Percentiles rank a stretch among this genome's conserved stretches.
Conservation (phyloP, 495 filamentous ascomycete genomes). For the Neurospora sp. region DNA sequence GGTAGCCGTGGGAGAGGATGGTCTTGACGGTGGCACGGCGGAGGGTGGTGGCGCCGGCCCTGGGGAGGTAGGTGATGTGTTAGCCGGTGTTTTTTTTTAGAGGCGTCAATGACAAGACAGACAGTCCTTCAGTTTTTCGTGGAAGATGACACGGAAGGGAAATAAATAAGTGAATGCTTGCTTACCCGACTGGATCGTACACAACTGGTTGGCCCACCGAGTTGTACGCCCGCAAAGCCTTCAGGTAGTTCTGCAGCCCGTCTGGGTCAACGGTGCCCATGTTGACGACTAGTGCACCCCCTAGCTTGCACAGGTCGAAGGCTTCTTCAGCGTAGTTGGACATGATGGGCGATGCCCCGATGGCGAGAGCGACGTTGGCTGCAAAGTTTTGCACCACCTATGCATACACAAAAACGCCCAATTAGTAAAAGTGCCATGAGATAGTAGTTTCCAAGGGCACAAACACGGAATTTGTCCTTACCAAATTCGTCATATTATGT, state of each 20-base stretch:
- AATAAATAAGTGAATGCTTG: slow-evolving; percentile 6
- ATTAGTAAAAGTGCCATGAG: background rate
- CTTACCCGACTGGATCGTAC: slow-evolving; percentile 78
- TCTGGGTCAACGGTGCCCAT: slow-evolving; percentile 83
- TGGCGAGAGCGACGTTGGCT: slow-evolving; percentile 74
- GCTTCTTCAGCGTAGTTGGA: slow-evolving; percentile 79
- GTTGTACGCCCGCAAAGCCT: slow-evolving; percentile 66
- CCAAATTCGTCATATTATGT: slow-evolving; percentile 93
- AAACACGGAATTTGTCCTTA: background rate
- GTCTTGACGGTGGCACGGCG: slow-evolving; percentile 59
- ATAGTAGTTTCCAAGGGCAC: no score
- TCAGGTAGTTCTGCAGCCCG: slow-evolving; percentile 53
- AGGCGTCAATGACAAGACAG: background rate
- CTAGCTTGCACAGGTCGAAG: slow-evolving; percentile 57
- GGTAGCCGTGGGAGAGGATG: slow-evolving; percentile 65
- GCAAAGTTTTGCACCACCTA: slow-evolving; percentile 84
- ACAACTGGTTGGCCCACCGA: slow-evolving; percentile 60
- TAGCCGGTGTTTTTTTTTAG: background rate
- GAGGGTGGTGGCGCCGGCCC: slow-evolving; percentile 67
- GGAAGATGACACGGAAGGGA: background rate
- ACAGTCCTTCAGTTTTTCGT: background rate
- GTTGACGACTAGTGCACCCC: slow-evolving; percentile 72
- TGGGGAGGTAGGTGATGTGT: slow-evolving; percentile 3
- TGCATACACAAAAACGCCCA: background rate
- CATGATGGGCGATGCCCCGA: slow-evolving; percentile 93